Base-by-base conservation (phyloP, 164 flowering plant genomes). In the Vitis vinifera region DNA sequence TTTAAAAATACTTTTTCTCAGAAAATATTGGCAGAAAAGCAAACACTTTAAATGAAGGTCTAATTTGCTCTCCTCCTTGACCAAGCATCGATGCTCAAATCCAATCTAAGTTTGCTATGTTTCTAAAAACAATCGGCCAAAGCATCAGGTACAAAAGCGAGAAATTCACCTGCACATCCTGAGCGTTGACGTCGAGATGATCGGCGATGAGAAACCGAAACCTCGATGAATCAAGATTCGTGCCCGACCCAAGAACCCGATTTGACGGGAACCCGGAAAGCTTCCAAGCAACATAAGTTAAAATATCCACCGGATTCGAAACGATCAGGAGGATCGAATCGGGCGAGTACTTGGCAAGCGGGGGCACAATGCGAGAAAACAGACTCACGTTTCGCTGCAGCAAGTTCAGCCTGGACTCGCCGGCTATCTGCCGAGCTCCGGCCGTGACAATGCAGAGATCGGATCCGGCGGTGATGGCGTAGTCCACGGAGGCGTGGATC, bases 371-470 rank as follows among this genome's bases (percentile, higher is more conserved):
- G 11, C n/a, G 13, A 71, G 48, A 51, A 65, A 82, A 89, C 59
- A 89, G 65, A 2, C 63, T 52, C n/a, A 88, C 79, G 52, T 91
- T 91, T 76, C 94, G 76, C 63, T 91, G 90, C 37, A 91, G 17
- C 50, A 91, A 74, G 65, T 88, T 88, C 55, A 89, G 76, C 79
- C 94, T 75, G 11, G 90, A 83, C 80, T 91, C 97, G 0, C 89
- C 91, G 4, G 82, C 69, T 37, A 69, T 80, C 87, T 91, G 94
- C 1, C 91, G 75, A 0, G 94, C 97, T 0, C 94, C 94, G 23
- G 94, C 97, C 12, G 94, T 89, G 59, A 91, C 85, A 50, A 91
- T 88, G 71, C 89, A 83, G 52, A 89, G 86, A 66, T 91, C 94
- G 19, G 97, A 91, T 9, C 79, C 84, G 9, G 75, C 80, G 29